Evolutionary conservation across 2,329 filamentous ascomycete species (phyloP).

Genomic region (Clathrospora elynae): DNA sequence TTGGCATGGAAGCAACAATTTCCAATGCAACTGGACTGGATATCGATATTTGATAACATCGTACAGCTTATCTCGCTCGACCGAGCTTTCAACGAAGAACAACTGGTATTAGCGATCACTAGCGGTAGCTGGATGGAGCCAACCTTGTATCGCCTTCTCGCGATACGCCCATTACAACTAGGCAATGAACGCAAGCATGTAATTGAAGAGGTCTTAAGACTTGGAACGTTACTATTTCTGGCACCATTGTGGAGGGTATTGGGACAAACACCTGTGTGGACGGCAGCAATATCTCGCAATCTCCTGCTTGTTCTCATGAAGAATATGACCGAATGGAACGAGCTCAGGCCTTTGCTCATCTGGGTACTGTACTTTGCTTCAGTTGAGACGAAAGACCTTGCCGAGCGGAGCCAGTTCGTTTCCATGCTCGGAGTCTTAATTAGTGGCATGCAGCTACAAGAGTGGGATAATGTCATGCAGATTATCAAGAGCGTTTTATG

Average conservation of each 20-base stretch:
- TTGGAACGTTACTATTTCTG: slow-evolving; percentile 38
- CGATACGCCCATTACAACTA: slow-evolving; percentile 26
- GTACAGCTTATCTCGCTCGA: slow-evolving; percentile 34
- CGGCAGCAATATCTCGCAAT: slow-evolving; percentile 27
- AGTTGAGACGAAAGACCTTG: slow-evolving; percentile 30
- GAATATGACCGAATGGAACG: slow-evolving; percentile 35
- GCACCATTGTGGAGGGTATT: slow-evolving; percentile 35
- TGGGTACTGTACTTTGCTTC: slow-evolving; percentile 38
- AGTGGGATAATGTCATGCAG: slow-evolving; percentile 32
- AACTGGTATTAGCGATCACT: slow-evolving; percentile 27
- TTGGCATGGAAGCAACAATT: slow-evolving; percentile 62
- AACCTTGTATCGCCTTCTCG: slow-evolving; percentile 32
- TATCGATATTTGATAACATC: slow-evolving; percentile 38
- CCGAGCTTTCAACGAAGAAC: slow-evolving; percentile 28
- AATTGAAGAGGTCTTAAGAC: slow-evolving; percentile 39
- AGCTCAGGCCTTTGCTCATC: slow-evolving; percentile 34
- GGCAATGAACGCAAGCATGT: slow-evolving; percentile 21
- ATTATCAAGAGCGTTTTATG: slow-evolving; percentile 38
- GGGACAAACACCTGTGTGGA: slow-evolving; percentile 35
- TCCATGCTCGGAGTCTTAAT: slow-evolving; percentile 36
- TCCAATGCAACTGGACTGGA: slow-evolving; percentile 31
- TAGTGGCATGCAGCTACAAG: slow-evolving; percentile 24
- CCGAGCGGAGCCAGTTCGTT: slow-evolving; percentile 33
- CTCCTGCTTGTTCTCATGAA: slow-evolving; percentile 28
- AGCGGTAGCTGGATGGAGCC: slow-evolving; percentile 41